phyloP scores from a whole-genome alignment of 106 monocot genomes.

The Platanthera zijinensis region DNA sequence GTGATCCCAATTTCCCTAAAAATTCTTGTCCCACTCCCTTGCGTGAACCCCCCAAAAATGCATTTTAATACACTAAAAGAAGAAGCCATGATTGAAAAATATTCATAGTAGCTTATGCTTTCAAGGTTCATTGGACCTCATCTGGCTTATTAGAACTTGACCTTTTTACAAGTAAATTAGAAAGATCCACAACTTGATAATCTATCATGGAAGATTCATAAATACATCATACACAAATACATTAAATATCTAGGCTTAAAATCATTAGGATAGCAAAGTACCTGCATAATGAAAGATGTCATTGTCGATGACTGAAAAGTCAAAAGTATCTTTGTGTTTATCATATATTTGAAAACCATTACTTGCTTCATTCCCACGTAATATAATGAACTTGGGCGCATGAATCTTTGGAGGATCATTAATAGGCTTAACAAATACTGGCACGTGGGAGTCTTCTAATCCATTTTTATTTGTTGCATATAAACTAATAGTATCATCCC shows the following conservation, averaged over 20 bases:
- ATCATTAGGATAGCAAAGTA: conserved; percentile 18
- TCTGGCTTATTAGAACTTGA: not conserved
- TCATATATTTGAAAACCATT: conserved; percentile 58
- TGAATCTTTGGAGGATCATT: conserved; percentile 74
- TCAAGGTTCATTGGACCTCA: not conserved
- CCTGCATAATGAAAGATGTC: conserved; percentile 67
- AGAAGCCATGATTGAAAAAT: not conserved
- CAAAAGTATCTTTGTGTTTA: conserved; percentile 43
- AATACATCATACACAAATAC: not conserved
- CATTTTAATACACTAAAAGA: not conserved
- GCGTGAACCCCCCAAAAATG: too few relatives aligned
- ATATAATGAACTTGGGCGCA: conserved; percentile 50
- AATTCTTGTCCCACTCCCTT: too few relatives aligned
- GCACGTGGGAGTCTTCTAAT: conserved; percentile 51
- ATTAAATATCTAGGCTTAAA: not conserved
- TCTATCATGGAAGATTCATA: not conserved
- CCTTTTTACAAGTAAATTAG: not conserved
- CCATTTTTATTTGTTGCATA: conserved; percentile 66
- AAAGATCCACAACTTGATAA: not conserved
- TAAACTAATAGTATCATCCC: conserved; percentile 63
- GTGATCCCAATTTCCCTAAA: too few relatives aligned
- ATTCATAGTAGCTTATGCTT: not conserved
- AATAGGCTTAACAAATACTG: conserved; percentile 65
- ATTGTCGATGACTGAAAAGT: conserved; percentile 49
- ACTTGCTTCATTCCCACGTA: conserved; percentile 30